Conservation (phyloP, 345 rosid genomes). For the Sapria himalayana region DNA sequence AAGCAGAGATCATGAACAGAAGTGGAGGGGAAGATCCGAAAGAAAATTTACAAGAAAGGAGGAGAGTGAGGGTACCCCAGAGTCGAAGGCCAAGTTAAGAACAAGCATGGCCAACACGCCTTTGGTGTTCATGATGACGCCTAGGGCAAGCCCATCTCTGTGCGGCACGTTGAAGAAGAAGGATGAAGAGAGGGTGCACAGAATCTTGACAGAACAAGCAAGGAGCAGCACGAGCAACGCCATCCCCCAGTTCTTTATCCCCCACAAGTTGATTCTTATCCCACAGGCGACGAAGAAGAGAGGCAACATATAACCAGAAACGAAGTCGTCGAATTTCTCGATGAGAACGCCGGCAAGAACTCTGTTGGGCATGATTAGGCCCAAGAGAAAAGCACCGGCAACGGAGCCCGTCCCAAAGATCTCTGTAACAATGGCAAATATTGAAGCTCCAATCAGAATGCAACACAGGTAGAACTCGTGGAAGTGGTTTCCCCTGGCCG, state of each 20-base stretch:
- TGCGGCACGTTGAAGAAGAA: conserved; percentile 5
- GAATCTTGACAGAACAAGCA: conserved; percentile 13
- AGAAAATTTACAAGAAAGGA: not conserved
- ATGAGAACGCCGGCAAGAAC: conserved; percentile 12
- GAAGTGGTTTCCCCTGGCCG: not conserved
- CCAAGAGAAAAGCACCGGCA: conserved; percentile 32
- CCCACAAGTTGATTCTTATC: not conserved
- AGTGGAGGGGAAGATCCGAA: no score
- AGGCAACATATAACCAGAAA: conserved; percentile 21
- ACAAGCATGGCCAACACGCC: conserved; percentile 19
- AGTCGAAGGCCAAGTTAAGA: conserved; percentile 19
- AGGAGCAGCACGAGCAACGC: conserved; percentile 2
- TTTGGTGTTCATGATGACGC: conserved; percentile 33
- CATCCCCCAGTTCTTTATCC: not conserved
- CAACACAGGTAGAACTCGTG: conserved; percentile 4
- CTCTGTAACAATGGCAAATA: conserved; percentile 18
- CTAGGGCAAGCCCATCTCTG: conserved; percentile 22
- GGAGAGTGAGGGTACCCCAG: conserved; percentile 5
- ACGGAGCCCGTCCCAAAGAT: conserved; percentile 16
- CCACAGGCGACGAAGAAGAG: conserved; percentile 18
- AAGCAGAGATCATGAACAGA: not conserved
- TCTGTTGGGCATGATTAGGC: conserved; percentile 21
- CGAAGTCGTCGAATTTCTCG: conserved; percentile 20
- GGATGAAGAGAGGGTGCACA: conserved; percentile 14
- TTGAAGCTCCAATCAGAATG: conserved; percentile 11